These are phyloP conservation scores for Wakefieldia striispora DNA, from an alignment of 768 basidiomycete species.

Conservation along the genomic window DNA sequence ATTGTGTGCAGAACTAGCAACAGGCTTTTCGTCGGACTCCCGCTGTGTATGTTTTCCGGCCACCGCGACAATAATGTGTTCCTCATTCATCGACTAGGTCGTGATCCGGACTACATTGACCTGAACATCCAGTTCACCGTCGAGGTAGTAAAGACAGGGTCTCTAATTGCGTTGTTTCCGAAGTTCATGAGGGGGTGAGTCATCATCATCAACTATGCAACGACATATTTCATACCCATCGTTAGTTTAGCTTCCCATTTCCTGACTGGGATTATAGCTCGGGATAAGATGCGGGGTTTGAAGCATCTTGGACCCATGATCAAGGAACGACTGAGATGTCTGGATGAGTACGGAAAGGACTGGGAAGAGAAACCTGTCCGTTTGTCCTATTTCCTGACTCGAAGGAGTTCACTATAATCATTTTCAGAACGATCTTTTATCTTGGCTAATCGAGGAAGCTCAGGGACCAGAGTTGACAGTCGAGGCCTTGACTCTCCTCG, in stretches of 20 bases:
- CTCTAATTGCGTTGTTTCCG: too few relatives aligned
- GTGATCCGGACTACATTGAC: constrained; percentile 28
- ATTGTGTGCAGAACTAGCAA: constrained; percentile 10
- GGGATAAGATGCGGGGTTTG: constrained; percentile 3
- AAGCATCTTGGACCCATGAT: constrained; percentile 29
- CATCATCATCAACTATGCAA: too few relatives aligned
- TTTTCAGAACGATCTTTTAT: constrained; percentile 33
- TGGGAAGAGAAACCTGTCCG: constrained; percentile 28
- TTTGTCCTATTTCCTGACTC: not conserved
- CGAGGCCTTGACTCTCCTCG: constrained; percentile 20
- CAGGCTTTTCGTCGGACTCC: constrained; percentile 13
- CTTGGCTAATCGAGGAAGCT: constrained; percentile 34
- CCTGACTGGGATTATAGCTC: constrained; percentile 1
- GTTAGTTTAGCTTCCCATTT: constrained; percentile 15
- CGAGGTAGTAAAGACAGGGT: too few relatives aligned
- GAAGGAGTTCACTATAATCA: not conserved
- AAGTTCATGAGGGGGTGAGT: too few relatives aligned
- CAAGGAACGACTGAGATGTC: constrained; percentile 23
- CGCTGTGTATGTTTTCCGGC: constrained; percentile 7
- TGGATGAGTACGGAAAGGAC: constrained; percentile 20
- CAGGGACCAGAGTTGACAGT: constrained; percentile 14
- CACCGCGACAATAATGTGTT: not conserved
- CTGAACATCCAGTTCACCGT: constrained; percentile 10
- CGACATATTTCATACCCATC: too few relatives aligned
- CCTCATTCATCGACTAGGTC: constrained; percentile 3